phyloP scores from a whole-genome alignment of 345 rosid species.

The Brassica juncea region DNA sequence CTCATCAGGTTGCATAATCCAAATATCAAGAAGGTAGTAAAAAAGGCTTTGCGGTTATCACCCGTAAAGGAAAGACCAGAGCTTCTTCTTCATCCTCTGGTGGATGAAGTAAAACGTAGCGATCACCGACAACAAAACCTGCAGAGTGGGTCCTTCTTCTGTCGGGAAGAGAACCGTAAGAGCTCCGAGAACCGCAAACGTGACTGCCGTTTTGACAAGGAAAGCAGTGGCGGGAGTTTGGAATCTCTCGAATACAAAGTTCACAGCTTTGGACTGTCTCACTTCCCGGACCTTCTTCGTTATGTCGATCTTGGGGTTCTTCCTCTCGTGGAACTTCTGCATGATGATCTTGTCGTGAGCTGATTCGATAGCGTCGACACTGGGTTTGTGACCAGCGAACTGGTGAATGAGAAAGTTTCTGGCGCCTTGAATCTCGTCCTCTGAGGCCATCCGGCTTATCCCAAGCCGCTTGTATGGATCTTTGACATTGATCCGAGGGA shows the following conservation, averaged over 20 bases:
- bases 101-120: conserved; percentile 79
- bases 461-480: conserved; percentile 93
- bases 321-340: conserved; percentile 89
- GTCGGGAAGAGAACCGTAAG: conserved; percentile 88
- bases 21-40: neutral
- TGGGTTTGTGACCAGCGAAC: conserved; percentile 84
- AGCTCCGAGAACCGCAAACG: conserved; percentile 72
- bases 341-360: conserved; percentile 92
- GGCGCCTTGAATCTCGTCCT: conserved; percentile 91
- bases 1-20: neutral
- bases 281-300: conserved; percentile 75
- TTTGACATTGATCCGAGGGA: conserved; percentile 80
- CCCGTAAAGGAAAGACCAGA: conserved; percentile 79
- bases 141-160: conserved; percentile 95
- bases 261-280: conserved; percentile 66
- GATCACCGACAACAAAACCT: conserved; percentile 72
- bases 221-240: conserved; percentile 66
- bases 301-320: conserved; percentile 75
- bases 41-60: conserved; percentile 22
- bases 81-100: conserved; percentile 70
- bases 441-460: conserved; percentile 91
- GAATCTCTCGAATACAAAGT: conserved; percentile 68
- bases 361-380: conserved; percentile 86
- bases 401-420: conserved; percentile 81
- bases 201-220: conserved; percentile 60